Base-by-base conservation (phyloP, 176 grass and related monocot genomes). In the Pharus latifolius region DNA sequence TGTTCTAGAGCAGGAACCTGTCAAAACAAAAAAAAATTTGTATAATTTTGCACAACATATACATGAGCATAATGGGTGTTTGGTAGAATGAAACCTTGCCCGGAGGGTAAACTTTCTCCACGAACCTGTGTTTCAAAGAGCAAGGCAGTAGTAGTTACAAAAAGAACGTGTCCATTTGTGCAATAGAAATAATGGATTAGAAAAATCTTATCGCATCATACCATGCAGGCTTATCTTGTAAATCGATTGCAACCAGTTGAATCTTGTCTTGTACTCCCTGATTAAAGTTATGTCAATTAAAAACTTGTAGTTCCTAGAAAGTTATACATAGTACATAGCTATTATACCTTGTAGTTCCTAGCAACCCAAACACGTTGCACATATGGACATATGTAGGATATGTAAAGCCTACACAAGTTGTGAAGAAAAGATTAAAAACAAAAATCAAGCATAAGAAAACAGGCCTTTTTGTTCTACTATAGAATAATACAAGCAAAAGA, bases 201-300 rank as follows among this genome's bases (percentile, higher is more conserved):
- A 38, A 38, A 4, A 5, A 4, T 9, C 35, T 26, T 17, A 67
- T 67, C 25, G 67, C 62, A 38, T 68, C 67, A 49, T 76, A 83
- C 80, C 80, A 83, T 15, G 63, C 47, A 12, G 72, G 80, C 34
- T 67, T 54, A 52, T 83, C 75, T 70, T 76, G 56, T 33, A 83
- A 51, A 83, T 83, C 65, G 33, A 65, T 64, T 10, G 81, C 46
- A 28, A 83, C 73, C 58, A 72, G 35, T 22, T 83, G 10, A 17
- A 83, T 72, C 57, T 72, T 77, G 17, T 64, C 65, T 68, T 65
- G 81, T 44, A 76, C 25, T 19, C 81, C 81, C 81, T 83, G 56
- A 43, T 49, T 45, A 28, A 57, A 10, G n/a, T n/a, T n/a, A n/a
- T n/a, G n/a, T n/a, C 35, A 38, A 38, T 4, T 5, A 38, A 38